Evolutionary conservation across 2,329 filamentous ascomycete species (phyloP), one percentile per base, ranked within the genome.

Genomic region (Stagonosporopsis cucurbitacearum): DNA sequence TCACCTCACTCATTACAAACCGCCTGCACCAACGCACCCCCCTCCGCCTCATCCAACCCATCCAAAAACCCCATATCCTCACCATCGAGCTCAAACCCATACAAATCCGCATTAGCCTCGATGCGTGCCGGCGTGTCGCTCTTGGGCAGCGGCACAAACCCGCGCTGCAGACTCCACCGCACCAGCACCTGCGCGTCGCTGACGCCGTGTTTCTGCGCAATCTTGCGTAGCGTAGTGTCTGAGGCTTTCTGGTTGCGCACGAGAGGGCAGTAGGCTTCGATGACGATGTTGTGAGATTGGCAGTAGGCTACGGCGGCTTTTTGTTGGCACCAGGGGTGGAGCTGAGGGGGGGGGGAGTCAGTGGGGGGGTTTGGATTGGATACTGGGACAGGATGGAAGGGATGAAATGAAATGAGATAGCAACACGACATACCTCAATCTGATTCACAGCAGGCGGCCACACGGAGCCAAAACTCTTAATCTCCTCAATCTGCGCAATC

Each of bases 101-200:
- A 78, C 5, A 77, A 54, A 23, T 75, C 69, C 2, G 69, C 73
- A 49, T 78, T 78, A 23, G 62, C 67, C 12, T 60, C 58, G 26
- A 78, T 77, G 8, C 74, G 53, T 15, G 62, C 59, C 1, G 73
- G 70, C 0, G 69, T 74, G 46, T 77, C 75, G 54, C 73, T 77
- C 61, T 77, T 78, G 0, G 75, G 75, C 2, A 78, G 66, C 2
- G 75, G 69, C 12, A 75, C 71, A 48, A 66, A 75, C 19, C 71
- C 88, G 77, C 91, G 93, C 76, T 96, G 90, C 75, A 96, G 74
- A 64, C 89, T 90, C 83, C 91, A 96, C 60, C 92, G 83, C 45
- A 96, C 78, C 67, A 96, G 75, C 9, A 96, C 78, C 80, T 96
- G 92, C 9, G 90, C 88, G 56, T 88, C 85, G 7, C 85, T 85